These are phyloP conservation scores for Ustilago lituana DNA, from an alignment of 1,284 basidiomycete species.

Conservation along the genomic window DNA sequence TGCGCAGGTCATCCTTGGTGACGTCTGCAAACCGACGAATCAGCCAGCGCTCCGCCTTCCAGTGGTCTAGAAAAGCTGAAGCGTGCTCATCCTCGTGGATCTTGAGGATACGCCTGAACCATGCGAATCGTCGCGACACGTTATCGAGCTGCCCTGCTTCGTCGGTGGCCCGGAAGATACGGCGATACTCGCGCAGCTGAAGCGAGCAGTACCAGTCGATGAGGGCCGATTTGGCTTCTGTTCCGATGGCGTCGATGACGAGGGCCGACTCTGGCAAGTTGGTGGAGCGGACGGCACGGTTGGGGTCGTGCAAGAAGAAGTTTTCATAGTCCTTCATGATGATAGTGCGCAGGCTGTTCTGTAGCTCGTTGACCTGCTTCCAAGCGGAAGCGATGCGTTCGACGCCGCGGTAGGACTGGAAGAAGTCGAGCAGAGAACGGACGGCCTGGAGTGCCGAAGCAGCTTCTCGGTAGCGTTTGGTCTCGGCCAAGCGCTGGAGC, in stretches of 20 bases:
- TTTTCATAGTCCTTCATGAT: conserved; percentile 62
- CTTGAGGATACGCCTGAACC: conserved; percentile 91
- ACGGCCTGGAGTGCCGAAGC: conserved; percentile 62
- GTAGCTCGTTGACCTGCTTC: conserved; percentile 53
- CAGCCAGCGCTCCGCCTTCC: conserved; percentile 60
- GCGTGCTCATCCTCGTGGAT: conserved; percentile 84
- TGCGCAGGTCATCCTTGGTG: conserved; percentile 62
- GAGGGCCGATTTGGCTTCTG: conserved; percentile 72
- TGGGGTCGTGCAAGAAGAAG: conserved; percentile 54
- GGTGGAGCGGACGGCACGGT: conserved; percentile 47
- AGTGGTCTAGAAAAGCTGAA: conserved; percentile 54
- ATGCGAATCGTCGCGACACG: conserved; percentile 88
- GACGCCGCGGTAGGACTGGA: conserved; percentile 55
- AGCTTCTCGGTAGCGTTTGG: conserved; percentile 57
- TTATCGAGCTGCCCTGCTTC: conserved; percentile 95
- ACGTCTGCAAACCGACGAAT: conserved; percentile 60
- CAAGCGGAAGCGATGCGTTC: conserved; percentile 56
- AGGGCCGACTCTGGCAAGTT: conserved; percentile 60
- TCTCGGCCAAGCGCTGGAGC: conserved; percentile 58
- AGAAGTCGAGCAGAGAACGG: conserved; percentile 59
- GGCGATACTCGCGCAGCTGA: conserved; percentile 93
- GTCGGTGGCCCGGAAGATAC: conserved; percentile 78
- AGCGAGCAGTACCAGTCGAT: conserved; percentile 89
- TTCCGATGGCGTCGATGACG: conserved; percentile 62
- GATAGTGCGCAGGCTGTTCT: conserved; percentile 44